Evolutionary conservation across 2,329 filamentous ascomycete species (phyloP).

Genomic region (Microcera coccophila): DNA sequence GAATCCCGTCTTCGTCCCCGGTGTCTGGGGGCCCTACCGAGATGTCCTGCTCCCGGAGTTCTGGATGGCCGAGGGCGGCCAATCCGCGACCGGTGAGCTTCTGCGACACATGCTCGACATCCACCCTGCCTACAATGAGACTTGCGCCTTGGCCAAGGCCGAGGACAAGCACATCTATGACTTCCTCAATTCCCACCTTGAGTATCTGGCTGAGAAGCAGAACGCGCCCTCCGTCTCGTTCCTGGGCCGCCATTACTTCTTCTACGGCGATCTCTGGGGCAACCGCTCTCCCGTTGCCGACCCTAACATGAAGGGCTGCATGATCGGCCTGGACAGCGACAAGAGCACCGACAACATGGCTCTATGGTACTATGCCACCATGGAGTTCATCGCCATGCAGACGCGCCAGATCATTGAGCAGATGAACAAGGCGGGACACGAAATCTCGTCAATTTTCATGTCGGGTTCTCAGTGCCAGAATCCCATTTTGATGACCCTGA

Average conservation of each 20-base stretch:
- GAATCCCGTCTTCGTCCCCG: slow-evolving; percentile 86
- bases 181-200: slow-evolving; percentile 84
- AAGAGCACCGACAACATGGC: slow-evolving; percentile 83
- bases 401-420: slow-evolving; percentile 91
- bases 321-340: slow-evolving; percentile 83
- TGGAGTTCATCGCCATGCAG: slow-evolving; percentile 98
- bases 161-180: slow-evolving; percentile 90
- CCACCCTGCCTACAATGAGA: slow-evolving; percentile 83
- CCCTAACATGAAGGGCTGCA: slow-evolving; percentile 83
- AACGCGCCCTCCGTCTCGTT: slow-evolving; percentile 76
- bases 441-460: slow-evolving; percentile 95
- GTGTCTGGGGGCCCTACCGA: slow-evolving; percentile 95
- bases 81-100: slow-evolving; percentile 92
- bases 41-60: slow-evolving; percentile 88
- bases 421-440: slow-evolving; percentile 88
- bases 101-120: slow-evolving; percentile 93
- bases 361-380: slow-evolving; percentile 88
- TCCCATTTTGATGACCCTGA: slow-evolving; percentile 81
- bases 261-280: slow-evolving; percentile 96
- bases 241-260: slow-evolving; percentile 91
- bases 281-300: slow-evolving; percentile 94
- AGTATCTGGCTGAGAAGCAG: slow-evolving; percentile 65
- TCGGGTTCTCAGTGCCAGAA: slow-evolving; percentile 98
- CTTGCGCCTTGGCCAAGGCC: slow-evolving; percentile 71
- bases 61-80: slow-evolving; percentile 97